Evolutionary conservation across 2,329 filamentous ascomycete genomes (phyloP).

Genomic region (Zymoseptoria ardabiliae): DNA sequence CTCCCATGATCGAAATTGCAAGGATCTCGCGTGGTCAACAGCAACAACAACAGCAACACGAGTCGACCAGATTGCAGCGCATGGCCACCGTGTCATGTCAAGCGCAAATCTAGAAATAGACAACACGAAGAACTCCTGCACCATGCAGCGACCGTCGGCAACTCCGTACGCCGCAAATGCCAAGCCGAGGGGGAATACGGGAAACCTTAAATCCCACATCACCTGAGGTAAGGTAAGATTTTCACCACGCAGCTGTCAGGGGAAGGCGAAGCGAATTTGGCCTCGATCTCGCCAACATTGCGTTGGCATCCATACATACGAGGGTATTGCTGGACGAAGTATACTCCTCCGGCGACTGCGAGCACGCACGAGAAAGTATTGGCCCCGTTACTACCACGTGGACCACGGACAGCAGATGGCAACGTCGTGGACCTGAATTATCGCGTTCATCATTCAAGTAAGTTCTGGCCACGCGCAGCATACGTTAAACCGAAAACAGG

Average conservation of each 20-base stretch:
- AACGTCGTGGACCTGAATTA: no score
- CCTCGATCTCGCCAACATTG: no score
- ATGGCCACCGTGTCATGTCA: neutral
- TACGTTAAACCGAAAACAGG: neutral
- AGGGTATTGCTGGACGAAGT: no score
- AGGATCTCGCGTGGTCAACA: neutral
- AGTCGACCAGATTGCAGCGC: neutral
- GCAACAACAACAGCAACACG: neutral
- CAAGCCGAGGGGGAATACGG: neutral
- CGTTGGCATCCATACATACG: no score
- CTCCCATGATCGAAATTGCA: no score
- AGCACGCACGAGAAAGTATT: no score
- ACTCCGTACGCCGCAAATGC: neutral
- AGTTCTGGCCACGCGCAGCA: neutral
- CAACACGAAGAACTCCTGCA: neutral
- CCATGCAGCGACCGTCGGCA: neutral
- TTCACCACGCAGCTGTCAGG: neutral
- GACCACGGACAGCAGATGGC: no score
- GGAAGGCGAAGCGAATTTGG: no score
- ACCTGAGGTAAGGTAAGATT: neutral
- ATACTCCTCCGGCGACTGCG: no score
- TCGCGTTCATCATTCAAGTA: no score
- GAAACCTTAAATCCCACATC: neutral
- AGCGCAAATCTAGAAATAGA: neutral
- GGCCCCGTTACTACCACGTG: no score